Base-by-base conservation (phyloP, 139 green algal species). In the Pleodorina starrii region DNA sequence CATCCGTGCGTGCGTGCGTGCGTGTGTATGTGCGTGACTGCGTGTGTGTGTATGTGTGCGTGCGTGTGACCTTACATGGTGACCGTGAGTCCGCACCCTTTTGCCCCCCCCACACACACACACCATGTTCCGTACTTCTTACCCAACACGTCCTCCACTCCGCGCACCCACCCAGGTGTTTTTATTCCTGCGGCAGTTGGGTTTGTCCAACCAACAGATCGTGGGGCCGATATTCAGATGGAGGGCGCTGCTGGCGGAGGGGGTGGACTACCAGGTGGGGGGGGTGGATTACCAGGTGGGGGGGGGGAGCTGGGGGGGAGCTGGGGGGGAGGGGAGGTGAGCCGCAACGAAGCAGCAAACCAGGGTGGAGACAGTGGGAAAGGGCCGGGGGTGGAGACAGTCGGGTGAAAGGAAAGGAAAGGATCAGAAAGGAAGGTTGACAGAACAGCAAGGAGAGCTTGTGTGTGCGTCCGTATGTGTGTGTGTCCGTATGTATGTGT, bases 211-310 rank as follows among this genome's bases (percentile, higher is more conserved):
- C 50, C 50, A 60, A 60, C 50, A 60, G 17, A 60, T 25, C 50
- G 50, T 14, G 17, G 50, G 50, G 14, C 50, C 17, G 50, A 60
- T 14, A 60, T 25, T 60, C 50, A 60, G n/a, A n/a, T 85, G 78
- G 78, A 32, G 50, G 36, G 51, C 36, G 17, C 50, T 85, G 78
- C 51, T 85, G 78, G 35, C 50, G 78, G 78, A 85, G 78, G 36
- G 0, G 11, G 51, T 50, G 6, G 51, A 85, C 35, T 85, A 54
- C 51, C 19, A 72, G 78, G 78, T 85, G n/a, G n/a, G n/a, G n/a
- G n/a, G n/a, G n/a, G n/a, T n/a, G n/a, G 78, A 25, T 32, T 85
- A 36, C n/a, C 25, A 44, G 43, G 12, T 82, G 43, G 9, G 1
- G 44, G 35, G 36, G 35, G 19, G 63, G 63, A 7, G 63, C 32